These are phyloP conservation scores for Sporisorium graminicola DNA, from an alignment of 1,284 basidiomycete genomes.

Conservation along the genomic window DNA sequence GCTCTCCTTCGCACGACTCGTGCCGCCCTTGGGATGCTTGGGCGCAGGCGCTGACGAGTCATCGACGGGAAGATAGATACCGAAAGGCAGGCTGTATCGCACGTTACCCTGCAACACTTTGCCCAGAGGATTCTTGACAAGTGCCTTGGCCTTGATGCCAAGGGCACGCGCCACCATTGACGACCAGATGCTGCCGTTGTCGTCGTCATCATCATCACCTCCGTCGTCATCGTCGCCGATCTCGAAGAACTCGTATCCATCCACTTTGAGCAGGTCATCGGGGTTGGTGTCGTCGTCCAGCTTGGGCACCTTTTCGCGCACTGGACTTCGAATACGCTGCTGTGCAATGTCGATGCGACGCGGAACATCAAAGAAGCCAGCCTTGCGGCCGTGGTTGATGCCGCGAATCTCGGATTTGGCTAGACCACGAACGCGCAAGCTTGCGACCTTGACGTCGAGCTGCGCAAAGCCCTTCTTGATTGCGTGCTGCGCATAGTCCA, in stretches of 20 bases:
- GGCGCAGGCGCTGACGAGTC: conserved; percentile 8
- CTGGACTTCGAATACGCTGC: conserved; percentile 46
- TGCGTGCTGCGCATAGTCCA: conserved; percentile 52
- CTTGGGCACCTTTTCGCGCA: conserved; percentile 54
- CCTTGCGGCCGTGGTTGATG: conserved; percentile 39
- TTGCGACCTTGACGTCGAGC: conserved; percentile 60
- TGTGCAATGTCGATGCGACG: conserved; percentile 53
- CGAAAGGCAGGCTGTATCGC: conserved; percentile 61
- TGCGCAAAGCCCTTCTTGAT: conserved; percentile 50
- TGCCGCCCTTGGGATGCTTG: conserved; percentile 35
- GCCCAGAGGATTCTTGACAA: conserved; percentile 60
- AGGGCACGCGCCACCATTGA: conserved; percentile 50
- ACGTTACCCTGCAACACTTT: conserved; percentile 58
- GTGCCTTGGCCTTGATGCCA: conserved; percentile 59
- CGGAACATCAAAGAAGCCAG: conserved; percentile 53
- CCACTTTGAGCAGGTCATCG: conserved; percentile 54
- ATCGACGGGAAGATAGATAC: conserved; percentile 57
- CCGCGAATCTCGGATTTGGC: conserved; percentile 49
- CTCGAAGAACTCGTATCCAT: conserved; percentile 65
- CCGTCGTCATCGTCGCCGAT: conserved; percentile 45
- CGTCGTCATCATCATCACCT: conserved; percentile 13
- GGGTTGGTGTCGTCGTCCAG: conserved; percentile 45
- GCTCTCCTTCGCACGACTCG: background rate
- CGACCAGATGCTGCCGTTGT: conserved; percentile 9
- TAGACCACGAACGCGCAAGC: conserved; percentile 56